Evolutionary conservation across 1,284 basidiomycete genomes (phyloP).

Genomic region (Apiotrichum sp.): DNA sequence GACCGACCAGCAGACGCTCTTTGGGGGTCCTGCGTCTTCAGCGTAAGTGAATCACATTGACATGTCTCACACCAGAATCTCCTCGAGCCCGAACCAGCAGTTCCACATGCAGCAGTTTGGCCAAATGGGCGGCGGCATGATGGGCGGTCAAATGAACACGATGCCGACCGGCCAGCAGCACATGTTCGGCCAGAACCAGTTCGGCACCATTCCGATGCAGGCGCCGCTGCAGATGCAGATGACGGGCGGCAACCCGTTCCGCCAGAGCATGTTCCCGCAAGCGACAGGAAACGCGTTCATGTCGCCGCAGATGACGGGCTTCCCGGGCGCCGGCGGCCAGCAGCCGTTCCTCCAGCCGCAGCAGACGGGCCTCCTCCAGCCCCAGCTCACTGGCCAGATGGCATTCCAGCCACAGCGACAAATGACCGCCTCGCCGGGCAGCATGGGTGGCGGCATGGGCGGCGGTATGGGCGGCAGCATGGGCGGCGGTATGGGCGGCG

Average conservation of each 20-base stretch:
- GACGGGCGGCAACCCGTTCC: conserved; percentile 63
- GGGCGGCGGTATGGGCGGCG: too few species aligned
- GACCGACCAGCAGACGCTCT: conserved; percentile 56
- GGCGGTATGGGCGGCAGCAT: too few species aligned
- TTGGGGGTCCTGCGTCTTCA: conserved; percentile 25
- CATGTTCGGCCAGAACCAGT: background rate
- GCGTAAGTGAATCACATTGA: too few species aligned
- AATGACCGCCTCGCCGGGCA: conserved; percentile 9
- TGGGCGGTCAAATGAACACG: conserved; percentile 11
- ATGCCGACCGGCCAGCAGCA: background rate
- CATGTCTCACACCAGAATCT: too few species aligned
- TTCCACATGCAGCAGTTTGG: conserved; percentile 9
- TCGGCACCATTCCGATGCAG: conserved; percentile 3
- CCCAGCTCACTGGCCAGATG: conserved; percentile 44
- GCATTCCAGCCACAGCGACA: conserved; percentile 46
- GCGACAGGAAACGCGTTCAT: conserved; percentile 50
- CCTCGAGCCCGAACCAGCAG: too few species aligned
- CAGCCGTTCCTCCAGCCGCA: conserved; percentile 47
- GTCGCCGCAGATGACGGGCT: conserved; percentile 59
- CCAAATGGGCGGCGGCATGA: background rate
- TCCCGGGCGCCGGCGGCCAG: conserved; percentile 53
- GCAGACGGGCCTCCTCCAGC: conserved; percentile 48
- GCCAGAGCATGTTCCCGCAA: conserved; percentile 52
- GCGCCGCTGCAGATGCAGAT: conserved; percentile 22
- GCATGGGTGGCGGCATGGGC: background rate